A percentile compares a stretch with the other conserved stretches of the same genome.
Evolutionary conservation across 345 rosid species (phyloP).

Genomic region (Gossypium arboreum): DNA sequence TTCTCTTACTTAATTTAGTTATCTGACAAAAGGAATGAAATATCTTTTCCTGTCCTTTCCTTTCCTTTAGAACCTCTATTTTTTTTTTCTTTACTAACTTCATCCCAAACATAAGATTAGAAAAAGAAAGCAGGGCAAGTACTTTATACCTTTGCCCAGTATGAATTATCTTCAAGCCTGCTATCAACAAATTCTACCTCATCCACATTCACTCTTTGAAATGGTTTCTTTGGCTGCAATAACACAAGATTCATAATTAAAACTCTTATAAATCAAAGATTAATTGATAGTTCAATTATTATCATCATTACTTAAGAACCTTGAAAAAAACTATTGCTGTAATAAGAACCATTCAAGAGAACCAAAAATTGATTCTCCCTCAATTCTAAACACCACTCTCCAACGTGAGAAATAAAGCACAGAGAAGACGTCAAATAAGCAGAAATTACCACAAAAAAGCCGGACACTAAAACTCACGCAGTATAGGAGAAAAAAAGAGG

Average conservation of each 20-base stretch:
- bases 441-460: neutral
- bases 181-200: conserved; percentile 64
- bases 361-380: neutral
- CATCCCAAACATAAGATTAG: neutral
- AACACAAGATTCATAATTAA: conserved; percentile 4
- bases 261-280: neutral
- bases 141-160: conserved; percentile 74
- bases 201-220: conserved; percentile 77
- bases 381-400: neutral
- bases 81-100: too few species aligned
- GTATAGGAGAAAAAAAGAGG: neutral
- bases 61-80: neutral
- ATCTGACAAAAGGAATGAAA: neutral
- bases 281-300: neutral
- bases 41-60: neutral
- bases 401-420: neutral
- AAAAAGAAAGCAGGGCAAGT: neutral
- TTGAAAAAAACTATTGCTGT: neutral
- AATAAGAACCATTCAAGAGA: neutral
- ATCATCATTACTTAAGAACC: neutral
- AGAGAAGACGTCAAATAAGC: neutral
- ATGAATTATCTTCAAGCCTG: conserved; percentile 86
- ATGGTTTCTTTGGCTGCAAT: conserved; percentile 70
- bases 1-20: too few species aligned
- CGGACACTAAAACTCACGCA: neutral